A percentile compares a stretch with the other conserved stretches of the same genome.
Evolutionary conservation across 768 basidiomycete genomes (phyloP).

Genomic region (Lepiota brunneoincarnata): DNA sequence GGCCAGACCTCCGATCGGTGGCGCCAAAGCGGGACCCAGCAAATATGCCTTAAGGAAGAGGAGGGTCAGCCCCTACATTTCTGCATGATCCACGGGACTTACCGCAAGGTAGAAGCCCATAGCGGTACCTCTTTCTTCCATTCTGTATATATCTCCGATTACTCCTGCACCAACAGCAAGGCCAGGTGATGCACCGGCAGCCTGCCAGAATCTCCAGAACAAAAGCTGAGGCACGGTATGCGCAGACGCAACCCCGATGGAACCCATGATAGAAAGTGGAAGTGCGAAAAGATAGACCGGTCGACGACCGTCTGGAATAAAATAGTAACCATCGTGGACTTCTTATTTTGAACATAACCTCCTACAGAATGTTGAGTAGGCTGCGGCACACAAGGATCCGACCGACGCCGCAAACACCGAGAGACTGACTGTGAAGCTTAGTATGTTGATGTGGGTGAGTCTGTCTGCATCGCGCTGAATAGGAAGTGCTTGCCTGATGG

Average conservation of each 20-base stretch:
- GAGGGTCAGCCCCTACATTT: neutral
- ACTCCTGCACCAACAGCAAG: conserved; percentile 55
- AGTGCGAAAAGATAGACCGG: conserved; percentile 56
- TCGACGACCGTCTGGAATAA: conserved; percentile 59
- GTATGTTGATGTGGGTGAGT: neutral
- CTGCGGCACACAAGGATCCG: conserved; percentile 29
- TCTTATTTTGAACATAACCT: no score
- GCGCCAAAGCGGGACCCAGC: no score
- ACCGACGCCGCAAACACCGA: conserved; percentile 30
- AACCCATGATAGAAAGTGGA: conserved; percentile 57
- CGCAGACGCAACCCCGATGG: conserved; percentile 56
- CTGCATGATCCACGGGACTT: conserved; percentile 8
- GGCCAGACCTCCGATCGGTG: conserved; percentile 38
- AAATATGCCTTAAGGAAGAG: no score
- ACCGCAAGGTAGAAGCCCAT: conserved; percentile 61
- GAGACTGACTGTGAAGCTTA: conserved; percentile 32
- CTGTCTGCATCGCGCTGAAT: no score
- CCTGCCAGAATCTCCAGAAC: conserved; percentile 66
- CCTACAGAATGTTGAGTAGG: conserved; percentile 38
- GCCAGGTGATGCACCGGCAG: conserved; percentile 58
- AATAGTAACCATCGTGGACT: neutral
- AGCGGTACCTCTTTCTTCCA: conserved; percentile 59
- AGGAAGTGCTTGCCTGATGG: conserved; percentile 8
- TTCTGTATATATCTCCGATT: conserved; percentile 63
- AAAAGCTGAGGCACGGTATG: conserved; percentile 45